Evolutionary conservation across 345 rosid genomes (phyloP).

Genomic region (Linum usitatissimum): DNA sequence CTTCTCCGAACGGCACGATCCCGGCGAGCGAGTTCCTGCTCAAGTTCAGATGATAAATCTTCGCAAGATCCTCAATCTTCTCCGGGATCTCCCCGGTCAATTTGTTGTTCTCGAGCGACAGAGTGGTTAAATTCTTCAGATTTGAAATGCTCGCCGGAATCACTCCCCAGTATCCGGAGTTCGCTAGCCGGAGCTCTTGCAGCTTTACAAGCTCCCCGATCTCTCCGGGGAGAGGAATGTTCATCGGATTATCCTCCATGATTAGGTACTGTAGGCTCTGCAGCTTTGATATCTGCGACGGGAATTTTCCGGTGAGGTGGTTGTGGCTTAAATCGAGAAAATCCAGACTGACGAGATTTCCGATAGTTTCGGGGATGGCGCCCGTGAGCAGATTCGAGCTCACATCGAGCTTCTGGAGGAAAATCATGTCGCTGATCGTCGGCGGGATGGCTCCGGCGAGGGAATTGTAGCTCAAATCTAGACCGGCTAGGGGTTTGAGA

Average conservation of each 20-base stretch:
- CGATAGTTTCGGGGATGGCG: constrained; percentile 43
- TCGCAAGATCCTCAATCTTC: constrained; percentile 37
- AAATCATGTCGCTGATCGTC: constrained; percentile 46
- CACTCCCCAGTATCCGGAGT: constrained; percentile 57
- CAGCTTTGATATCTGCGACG: constrained; percentile 45
- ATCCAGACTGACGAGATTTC: constrained; percentile 38
- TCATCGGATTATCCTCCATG: constrained; percentile 82
- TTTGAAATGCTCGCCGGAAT: constrained; percentile 49
- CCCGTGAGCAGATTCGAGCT: constrained; percentile 63
- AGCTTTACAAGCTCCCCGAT: constrained; percentile 44
- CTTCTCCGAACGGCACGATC: constrained; percentile 60
- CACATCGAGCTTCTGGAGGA: constrained; percentile 80
- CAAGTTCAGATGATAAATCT: constrained; percentile 64
- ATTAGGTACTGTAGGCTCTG: constrained; percentile 64
- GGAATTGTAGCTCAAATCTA: constrained; percentile 73
- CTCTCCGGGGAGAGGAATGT: constrained; percentile 45
- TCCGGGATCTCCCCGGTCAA: constrained; percentile 63
- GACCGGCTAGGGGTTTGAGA: constrained; percentile 49
- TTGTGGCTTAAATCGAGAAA: constrained; percentile 78
- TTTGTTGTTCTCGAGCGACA: constrained; percentile 70
- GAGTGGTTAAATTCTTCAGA: constrained; percentile 52
- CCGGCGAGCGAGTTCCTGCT: constrained; percentile 60
- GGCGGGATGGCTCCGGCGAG: constrained; percentile 47
- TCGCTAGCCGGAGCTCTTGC: constrained; percentile 71
- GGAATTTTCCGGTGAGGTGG: constrained; percentile 45